Percentiles rank a stretch among this genome's conserved stretches.
These are phyloP conservation scores for Auriculariales sp. DNA, from an alignment of 768 basidiomycete genomes.

Conservation along the genomic window DNA sequence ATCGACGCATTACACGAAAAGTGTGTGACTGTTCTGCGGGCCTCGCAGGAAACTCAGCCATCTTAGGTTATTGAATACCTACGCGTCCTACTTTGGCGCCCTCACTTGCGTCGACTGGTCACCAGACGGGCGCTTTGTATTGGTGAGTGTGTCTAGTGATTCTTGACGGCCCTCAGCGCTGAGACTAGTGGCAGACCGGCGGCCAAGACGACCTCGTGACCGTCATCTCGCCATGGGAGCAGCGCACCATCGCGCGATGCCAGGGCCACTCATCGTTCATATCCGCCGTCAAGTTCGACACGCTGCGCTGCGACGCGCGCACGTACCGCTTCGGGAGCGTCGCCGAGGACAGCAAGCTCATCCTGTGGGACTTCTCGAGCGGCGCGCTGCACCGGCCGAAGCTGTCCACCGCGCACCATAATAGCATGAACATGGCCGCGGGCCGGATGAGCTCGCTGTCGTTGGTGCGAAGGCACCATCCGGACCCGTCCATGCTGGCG, in stretches of 20 bases:
- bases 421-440: no score
- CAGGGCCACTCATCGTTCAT: constrained; percentile 96
- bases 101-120: constrained; percentile 89
- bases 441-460: constrained; percentile 74
- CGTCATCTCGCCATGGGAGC: constrained; percentile 89
- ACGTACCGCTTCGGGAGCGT: constrained; percentile 93
- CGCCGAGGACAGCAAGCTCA: constrained; percentile 91
- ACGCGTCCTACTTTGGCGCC: constrained; percentile 88
- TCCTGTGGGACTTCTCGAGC: constrained; percentile 94
- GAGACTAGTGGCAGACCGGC: constrained; percentile 44
- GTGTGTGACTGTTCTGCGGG: constrained; percentile 28
- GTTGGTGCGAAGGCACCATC: constrained; percentile 36
- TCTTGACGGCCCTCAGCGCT: not conserved
- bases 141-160: constrained; percentile 30
- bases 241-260: constrained; percentile 86
- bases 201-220: constrained; percentile 95
- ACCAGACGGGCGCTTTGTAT: constrained; percentile 84
- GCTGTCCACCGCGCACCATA: constrained; percentile 51
- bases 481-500: constrained; percentile 42
- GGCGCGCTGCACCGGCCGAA: constrained; percentile 84
- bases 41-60: not conserved
- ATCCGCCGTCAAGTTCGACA: constrained; percentile 78
- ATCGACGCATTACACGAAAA: constrained; percentile 80
- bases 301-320: constrained; percentile 71
- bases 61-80: constrained; percentile 77